phyloP scores from a whole-genome alignment of 768 basidiomycete species.

The Collybia sordida region DNA sequence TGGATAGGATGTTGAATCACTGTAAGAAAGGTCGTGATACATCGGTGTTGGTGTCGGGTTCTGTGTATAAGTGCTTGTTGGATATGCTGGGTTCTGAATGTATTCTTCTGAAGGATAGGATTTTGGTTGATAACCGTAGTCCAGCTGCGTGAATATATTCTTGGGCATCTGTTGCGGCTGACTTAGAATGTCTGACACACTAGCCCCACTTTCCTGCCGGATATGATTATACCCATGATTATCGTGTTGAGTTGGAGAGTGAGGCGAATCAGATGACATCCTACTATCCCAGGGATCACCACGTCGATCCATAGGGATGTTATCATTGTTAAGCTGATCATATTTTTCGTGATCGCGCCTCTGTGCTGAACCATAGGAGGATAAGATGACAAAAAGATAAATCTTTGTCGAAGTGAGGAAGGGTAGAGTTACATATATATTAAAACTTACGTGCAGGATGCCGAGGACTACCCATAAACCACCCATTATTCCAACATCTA shows the following conservation, averaged over 20 bases:
- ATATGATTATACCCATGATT: conserved; percentile 44
- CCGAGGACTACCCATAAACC: conserved; percentile 82
- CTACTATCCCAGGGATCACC: conserved; percentile 72
- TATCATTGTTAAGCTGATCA: conserved; percentile 69
- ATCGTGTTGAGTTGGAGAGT: conserved; percentile 16
- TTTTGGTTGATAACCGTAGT: conserved; percentile 32
- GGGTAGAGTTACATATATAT: no score
- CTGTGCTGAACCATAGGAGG: conserved; percentile 71
- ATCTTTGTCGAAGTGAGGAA: conserved; percentile 34
- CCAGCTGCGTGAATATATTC: conserved; percentile 35
- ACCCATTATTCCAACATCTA: conserved; percentile 88
- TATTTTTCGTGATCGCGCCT: conserved; percentile 81
- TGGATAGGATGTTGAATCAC: not conserved
- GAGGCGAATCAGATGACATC: conserved; percentile 41
- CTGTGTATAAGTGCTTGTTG: conserved; percentile 5
- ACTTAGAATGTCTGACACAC: conserved; percentile 54
- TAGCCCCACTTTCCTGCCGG: conserved; percentile 52
- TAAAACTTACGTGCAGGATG: conserved; percentile 71
- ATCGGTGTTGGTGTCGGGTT: not conserved
- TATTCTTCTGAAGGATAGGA: conserved; percentile 24
- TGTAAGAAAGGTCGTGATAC: not conserved
- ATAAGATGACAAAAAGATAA: conserved; percentile 42
- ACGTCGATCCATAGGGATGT: conserved; percentile 62
- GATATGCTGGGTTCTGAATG: conserved; percentile 15
- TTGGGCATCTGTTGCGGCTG: conserved; percentile 47